Evolutionary conservation across 768 basidiomycete genomes (phyloP).

Genomic region (Boletus speciosus): DNA sequence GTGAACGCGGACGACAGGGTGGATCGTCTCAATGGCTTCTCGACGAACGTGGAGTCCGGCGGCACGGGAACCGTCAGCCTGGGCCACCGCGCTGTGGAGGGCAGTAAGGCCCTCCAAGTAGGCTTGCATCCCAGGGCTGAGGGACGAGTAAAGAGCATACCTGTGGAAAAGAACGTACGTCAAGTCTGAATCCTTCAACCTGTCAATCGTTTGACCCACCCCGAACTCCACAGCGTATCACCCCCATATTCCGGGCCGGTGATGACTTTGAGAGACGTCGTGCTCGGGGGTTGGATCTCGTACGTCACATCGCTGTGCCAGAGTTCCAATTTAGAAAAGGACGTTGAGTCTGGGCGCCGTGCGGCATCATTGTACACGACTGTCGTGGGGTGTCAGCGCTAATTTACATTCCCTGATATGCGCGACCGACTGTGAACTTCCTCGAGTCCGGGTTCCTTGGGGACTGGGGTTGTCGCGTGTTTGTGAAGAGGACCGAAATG

Average conservation of each 20-base stretch:
- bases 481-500: constrained; percentile 77
- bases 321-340: constrained; percentile 71
- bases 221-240: constrained; percentile 80
- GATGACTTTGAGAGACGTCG: constrained; percentile 73
- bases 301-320: constrained; percentile 84
- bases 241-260: constrained; percentile 70
- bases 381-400: constrained; percentile 23
- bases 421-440: constrained; percentile 62
- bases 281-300: constrained; percentile 77
- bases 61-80: constrained; percentile 70
- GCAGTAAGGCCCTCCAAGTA: constrained; percentile 74
- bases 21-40: constrained; percentile 62
- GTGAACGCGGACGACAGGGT: constrained; percentile 81
- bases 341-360: constrained; percentile 55
- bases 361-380: constrained; percentile 71
- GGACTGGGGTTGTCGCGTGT: constrained; percentile 78
- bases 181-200: background rate
- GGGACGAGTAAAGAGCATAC: constrained; percentile 79
- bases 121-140: constrained; percentile 69
- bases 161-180: constrained; percentile 33
- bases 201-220: constrained; percentile 39
- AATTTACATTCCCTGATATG: background rate
- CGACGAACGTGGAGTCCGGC: constrained; percentile 70
- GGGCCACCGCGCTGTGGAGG: constrained; percentile 73
- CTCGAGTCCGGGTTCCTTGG: constrained; percentile 64